Evolutionary conservation across 148 eudicot genomes (phyloP).

Genomic region (Nepenthes mirabilis): DNA sequence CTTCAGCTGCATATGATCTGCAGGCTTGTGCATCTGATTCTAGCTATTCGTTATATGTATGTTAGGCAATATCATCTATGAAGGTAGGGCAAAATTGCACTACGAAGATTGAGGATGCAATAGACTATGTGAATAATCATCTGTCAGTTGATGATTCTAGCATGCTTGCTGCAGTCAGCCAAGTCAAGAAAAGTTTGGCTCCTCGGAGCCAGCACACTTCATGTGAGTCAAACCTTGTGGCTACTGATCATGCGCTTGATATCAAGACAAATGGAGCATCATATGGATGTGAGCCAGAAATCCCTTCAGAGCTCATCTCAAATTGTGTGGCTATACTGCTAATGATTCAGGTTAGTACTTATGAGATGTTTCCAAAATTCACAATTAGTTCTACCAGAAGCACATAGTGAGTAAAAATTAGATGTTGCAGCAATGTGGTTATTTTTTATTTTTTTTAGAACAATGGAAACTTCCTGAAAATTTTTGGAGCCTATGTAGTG

Average conservation of each 20-base stretch:
- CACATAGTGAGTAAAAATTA: not conserved
- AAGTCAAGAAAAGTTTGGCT: slow-evolving; percentile 19
- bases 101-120: slow-evolving; percentile 55
- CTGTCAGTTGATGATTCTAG: slow-evolving; percentile 44
- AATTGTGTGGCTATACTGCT: slow-evolving; percentile 74
- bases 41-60: slow-evolving; percentile 7
- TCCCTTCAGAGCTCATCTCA: slow-evolving; percentile 73
- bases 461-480: no score
- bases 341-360: slow-evolving; percentile 73
- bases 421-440: not conserved
- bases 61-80: slow-evolving; percentile 59
- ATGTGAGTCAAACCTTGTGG: slow-evolving; percentile 13
- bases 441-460: no score
- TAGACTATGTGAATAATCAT: slow-evolving; percentile 47
- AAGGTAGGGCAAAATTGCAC: slow-evolving; percentile 26
- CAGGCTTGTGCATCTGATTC: slow-evolving; percentile 2
- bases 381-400: not conserved
- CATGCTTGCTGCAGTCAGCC: slow-evolving; percentile 15
- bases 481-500: no score
- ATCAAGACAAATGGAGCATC: slow-evolving; percentile 27
- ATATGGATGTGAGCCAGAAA: slow-evolving; percentile 23
- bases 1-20: not conserved
- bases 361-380: not conserved
- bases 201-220: slow-evolving; percentile 18
- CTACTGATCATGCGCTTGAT: slow-evolving; percentile 24